Base-by-base conservation (phyloP, 2,329 filamentous ascomycete genomes). In the Colletotrichum sp. region DNA sequence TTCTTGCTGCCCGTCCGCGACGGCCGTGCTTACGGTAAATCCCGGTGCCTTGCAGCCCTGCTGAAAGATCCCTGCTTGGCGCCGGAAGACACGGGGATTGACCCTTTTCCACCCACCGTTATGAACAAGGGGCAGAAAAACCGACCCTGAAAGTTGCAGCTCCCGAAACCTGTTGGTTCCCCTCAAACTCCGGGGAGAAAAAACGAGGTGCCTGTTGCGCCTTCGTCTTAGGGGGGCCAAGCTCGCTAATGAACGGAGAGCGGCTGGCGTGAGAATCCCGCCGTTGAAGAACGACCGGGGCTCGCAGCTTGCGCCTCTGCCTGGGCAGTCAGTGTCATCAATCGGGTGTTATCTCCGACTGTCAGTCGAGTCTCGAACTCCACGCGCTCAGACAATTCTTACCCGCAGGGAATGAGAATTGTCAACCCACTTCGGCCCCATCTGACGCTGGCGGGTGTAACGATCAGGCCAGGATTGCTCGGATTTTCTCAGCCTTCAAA, bases 341-440 rank as follows among this genome's bases (percentile, higher is more conserved):
- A 21, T 63, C 7, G 28, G 61, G n/a, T 38, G 30, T 7, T 28
- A 63, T 38, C 30, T 63, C 21, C 58, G 58, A 32, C 24, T n/a
- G 58, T 14, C 58, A 21, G 21, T 58, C n/a, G n/a, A 61, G 28
- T 61, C 58, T 32, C 58, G 58, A 58, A 18, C 32, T 61, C n/a
- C 21, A 18, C 32, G 34, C 32, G 61, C 61, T 63, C 59, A 63
- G 59, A 26, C 59, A 13, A 30, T 38, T 38, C n/a, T 13, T 14
- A n/a, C n/a, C n/a, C 32, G 7, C 61, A 38, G 21, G n/a, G n/a
- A 28, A 58, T 3, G 18, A 61, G 69, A 79, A 73, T 73, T 74
- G 67, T 26, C 74, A 76, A 59, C 68, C 69, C 73, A 66, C 58
- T 38, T 28, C 74, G 36, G 34, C 69, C 30, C 71, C 72, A 62